phyloP scores from a whole-genome alignment of 2,329 filamentous ascomycete genomes.

The Apiospora hydei region DNA sequence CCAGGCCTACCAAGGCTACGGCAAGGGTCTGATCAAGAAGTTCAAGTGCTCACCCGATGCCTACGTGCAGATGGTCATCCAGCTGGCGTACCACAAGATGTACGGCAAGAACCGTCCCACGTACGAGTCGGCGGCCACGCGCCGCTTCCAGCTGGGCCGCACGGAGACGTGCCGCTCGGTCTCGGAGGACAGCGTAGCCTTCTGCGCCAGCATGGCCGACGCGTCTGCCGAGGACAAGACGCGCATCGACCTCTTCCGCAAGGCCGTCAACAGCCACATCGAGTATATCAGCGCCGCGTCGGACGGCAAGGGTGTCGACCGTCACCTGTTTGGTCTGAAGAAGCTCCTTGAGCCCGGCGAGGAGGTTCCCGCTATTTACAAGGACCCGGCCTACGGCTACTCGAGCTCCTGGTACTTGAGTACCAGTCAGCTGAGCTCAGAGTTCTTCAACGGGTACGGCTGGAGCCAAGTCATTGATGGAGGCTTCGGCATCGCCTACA shows the following conservation, averaged over 20 bases:
- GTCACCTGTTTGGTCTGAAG: constrained; percentile 97
- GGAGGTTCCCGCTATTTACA: constrained; percentile 81
- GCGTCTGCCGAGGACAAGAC: constrained; percentile 67
- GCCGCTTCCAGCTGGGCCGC: constrained; percentile 94
- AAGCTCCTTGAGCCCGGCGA: constrained; percentile 84
- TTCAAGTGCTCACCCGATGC: constrained; percentile 98
- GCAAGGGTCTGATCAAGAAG: constrained; percentile 98
- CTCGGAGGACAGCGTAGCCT: constrained; percentile 88
- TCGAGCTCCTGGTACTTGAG: constrained; percentile 89
- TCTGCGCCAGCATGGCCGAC: constrained; percentile 88
- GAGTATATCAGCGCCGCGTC: constrained; percentile 91
- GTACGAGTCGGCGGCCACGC: constrained; percentile 94
- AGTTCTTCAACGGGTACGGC: constrained; percentile 99
- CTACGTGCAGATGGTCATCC: constrained; percentile 98
- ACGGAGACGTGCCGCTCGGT: constrained; percentile 96
- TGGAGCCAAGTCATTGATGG: constrained; percentile 98
- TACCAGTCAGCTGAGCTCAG: constrained; percentile 87
- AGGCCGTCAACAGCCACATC: constrained; percentile 81
- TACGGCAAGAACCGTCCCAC: constrained; percentile 97
- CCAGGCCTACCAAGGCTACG: constrained; percentile 96
- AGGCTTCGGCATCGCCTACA: constrained; percentile 97
- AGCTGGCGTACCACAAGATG: constrained; percentile 98
- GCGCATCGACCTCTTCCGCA: constrained; percentile 78
- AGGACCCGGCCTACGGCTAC: constrained; percentile 86
- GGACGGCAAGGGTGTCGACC: constrained; percentile 92